A percentile compares a stretch with the other conserved stretches of the same genome.
Conservation (phyloP, 805 yeast species). For the Komagataella kurtzmanii region DNA sequence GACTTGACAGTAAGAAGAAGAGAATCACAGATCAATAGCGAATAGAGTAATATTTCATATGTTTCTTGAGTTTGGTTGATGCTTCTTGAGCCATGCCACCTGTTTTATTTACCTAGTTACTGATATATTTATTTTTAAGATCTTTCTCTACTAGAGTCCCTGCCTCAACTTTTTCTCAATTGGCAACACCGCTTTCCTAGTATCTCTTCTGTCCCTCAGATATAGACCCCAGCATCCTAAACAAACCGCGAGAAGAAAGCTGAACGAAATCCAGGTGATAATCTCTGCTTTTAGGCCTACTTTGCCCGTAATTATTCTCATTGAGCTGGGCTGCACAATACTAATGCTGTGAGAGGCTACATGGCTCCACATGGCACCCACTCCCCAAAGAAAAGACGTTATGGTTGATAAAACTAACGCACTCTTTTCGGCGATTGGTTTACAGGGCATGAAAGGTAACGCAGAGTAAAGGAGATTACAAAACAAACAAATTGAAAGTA, state of each 20-base stretch:
- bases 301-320: slow-evolving; percentile 29
- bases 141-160: neutral
- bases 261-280: slow-evolving; percentile 49
- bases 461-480: slow-evolving; percentile 26
- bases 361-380: slow-evolving; percentile 52
- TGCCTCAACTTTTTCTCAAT: neutral
- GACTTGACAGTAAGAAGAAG: neutral
- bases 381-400: slow-evolving; percentile 40
- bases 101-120: neutral
- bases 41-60: too few relatives aligned
- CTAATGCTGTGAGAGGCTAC: slow-evolving; percentile 34
- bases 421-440: slow-evolving; percentile 11
- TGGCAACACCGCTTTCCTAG: neutral
- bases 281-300: slow-evolving; percentile 39
- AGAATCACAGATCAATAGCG: neutral
- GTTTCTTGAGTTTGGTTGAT: too few relatives aligned
- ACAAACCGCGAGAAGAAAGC: slow-evolving; percentile 28
- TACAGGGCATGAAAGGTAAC: slow-evolving; percentile 37
- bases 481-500: slow-evolving; percentile 27
- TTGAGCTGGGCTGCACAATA: slow-evolving; percentile 35
- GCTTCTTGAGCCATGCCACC: too few relatives aligned
- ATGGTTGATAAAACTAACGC: slow-evolving; percentile 20
- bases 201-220: slow-evolving; percentile 17
- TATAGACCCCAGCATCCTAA: slow-evolving; percentile 21
- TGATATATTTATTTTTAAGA: neutral